Base-by-base conservation (phyloP, 306 rosid species). In the Ammopiptanthus mongolicus region DNA sequence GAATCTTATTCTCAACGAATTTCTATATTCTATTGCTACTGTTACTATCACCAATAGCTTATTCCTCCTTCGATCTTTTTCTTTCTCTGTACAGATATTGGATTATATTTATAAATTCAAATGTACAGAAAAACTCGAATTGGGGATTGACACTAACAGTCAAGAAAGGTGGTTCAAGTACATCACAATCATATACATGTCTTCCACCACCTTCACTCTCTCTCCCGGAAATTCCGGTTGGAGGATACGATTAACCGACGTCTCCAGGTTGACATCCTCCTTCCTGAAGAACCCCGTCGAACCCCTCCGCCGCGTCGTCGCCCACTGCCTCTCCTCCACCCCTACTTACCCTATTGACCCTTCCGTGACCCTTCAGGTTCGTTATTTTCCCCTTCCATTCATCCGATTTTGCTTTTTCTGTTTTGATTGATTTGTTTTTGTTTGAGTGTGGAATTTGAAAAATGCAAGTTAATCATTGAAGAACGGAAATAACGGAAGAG, bases 181-280 rank as follows among this genome's bases (percentile, higher is more conserved):
- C 18, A 22, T 37, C 31, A 50, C n/a, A n/a, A n/a, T n/a, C 19
- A 89, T n/a, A n/a, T n/a, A n/a, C n/a, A n/a, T 87, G 94, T 84
- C 96, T 73, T 82, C 92, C 19, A 62, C 76, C 78, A 74, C 77
- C 78, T 92, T 65, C 81, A 92, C 88, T 71, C 87, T 93, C 33
- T 78, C 75, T 13, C 93, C 90, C 8, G 88, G 85, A 73, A 89
- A 84, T 75, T 81, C 87, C 23, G 69, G 93, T 77, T 77, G 85
- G 21, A 68, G 93, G 80, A 85, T 85, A 29, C 97, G 80, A 76
- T 76, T 82, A 29, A 80, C 80, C 19, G 83, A 88, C 6, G 41
- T 92, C 8, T 85, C 97, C 18, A 83, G 97, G 66, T 79, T 90
- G 85, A 90, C 96, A 90, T 92, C 97, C 59, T 88, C 94, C 25